Evolutionary conservation across 176 grass and related monocot species (phyloP), one percentile per base, ranked within the genome.

Genomic region (Miscanthus lutarioriparius): DNA sequence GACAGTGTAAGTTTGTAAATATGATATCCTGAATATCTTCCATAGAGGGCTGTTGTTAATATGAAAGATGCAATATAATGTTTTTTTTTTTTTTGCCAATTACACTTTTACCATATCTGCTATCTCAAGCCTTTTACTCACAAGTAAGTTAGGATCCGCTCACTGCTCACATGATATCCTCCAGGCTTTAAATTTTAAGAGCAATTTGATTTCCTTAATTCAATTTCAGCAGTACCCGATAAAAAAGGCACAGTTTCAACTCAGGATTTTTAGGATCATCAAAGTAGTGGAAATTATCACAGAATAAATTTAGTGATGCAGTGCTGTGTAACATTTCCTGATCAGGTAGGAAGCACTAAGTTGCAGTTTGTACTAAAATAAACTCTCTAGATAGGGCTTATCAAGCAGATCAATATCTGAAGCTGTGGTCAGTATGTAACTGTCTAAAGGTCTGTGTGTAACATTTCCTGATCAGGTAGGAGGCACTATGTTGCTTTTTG

Each of bases 231-330:
- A 33, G 9, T 48, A 68, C 15, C 44, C 23, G 26, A 75, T 26
- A 9, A 17, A 44, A 73, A 67, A 64, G 61, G 47, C 10, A 3
- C 23, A 43, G 27, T 27, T 80, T 62, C 12, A 56, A 15, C 22
- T 77, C 35, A n/a, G 20, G 19, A 8, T 51, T 67, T 54, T 67
- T 43, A 56, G 15, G 35, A 67, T 70, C 56, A 88, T n/a, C 32
- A 32, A 61, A 36, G 33, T 26, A 35, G n/a, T 36, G 8, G 4
- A 44, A 32, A 77, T 32, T 4, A 44, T 41, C 35, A 44, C 48
- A 53, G 35, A 48, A 30, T 32, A 88, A 33, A 33, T 20, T 20
- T 63, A 47, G 22, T 23, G 64, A 14, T 37, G 2, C 14, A 38
- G 6, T 12, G 2, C 45, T 14, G 16, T 25, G 22, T 58, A 58